Evolutionary conservation across 2,329 filamentous ascomycete genomes (phyloP), one percentile per base, ranked within the genome.

Genomic region (Microsporum canis): DNA sequence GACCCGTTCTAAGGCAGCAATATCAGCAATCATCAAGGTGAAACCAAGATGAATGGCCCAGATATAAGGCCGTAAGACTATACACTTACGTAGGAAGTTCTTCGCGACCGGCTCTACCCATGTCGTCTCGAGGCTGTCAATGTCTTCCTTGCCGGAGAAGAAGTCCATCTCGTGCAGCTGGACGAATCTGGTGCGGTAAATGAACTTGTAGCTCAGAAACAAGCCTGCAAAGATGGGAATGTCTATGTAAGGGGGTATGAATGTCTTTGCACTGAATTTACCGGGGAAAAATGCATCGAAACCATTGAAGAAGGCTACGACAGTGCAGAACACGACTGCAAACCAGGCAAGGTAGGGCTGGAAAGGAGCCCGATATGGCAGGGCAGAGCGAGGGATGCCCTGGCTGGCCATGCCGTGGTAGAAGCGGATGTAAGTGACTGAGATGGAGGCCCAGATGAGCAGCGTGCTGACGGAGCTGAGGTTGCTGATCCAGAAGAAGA

Each of bases 321-420:
- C 74, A 66, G 78, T 81, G 65, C 63, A 79, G 77, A 68, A 60
- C 1, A 51, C 47, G 3, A 88, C 73, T 0, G 82, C 83, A 57
- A 85, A 84, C 69, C 80, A 90, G 0, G 87, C 86, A 0, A 81
- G 79, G 66, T 84, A 89, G 1, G 88, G 88, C 74, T 88, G 86
- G 38, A 82, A 77, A 60, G 78, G 79, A 0, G 83, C 83, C 64
- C 80, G 84, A 74, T 88, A 89, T 0, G 87, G 85, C 33, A 91
- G 73, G 0, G 78, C 79, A 36, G 83, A 78, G 4, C 86, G 80
- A 65, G 83, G 80, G 31, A 89, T 77, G 0, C 86, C 86, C 68
- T 90, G 87, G 0, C 79, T 84, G 45, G 79, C 75, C 59, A 87
- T 79, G 0, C 87, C 87, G 36, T 83, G 82, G 71, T 85, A 77